A percentile compares a stretch with the other conserved stretches of the same genome.
phyloP scores from a whole-genome alignment of 2,329 filamentous ascomycete genomes.

The Exophiala phaeomuriformis region DNA sequence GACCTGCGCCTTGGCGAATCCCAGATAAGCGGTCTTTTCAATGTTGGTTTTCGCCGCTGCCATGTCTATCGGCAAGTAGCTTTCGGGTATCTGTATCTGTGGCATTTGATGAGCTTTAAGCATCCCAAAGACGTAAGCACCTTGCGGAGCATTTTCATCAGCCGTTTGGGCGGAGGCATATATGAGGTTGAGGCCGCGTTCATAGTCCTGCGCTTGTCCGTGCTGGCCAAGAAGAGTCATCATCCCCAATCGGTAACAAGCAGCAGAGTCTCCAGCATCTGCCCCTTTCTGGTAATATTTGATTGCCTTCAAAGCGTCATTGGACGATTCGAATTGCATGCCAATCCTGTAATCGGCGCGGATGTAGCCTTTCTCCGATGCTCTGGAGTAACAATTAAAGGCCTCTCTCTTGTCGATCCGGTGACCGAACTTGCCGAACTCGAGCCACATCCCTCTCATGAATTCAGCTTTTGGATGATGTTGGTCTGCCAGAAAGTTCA shows the following conservation, averaged over 20 bases:
- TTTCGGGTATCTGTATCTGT: constrained; percentile 75
- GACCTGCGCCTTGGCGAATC: constrained; percentile 90
- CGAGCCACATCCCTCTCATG: constrained; percentile 91
- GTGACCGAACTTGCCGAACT: constrained; percentile 93
- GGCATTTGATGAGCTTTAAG: constrained; percentile 81
- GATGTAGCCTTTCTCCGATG: constrained; percentile 71
- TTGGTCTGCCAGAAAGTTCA: constrained; percentile 82
- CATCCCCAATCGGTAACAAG: constrained; percentile 86
- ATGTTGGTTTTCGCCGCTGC: constrained; percentile 75
- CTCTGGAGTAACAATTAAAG: constrained; percentile 74
- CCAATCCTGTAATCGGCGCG: constrained; percentile 94
- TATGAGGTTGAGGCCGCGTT: constrained; percentile 72
- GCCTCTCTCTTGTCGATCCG: constrained; percentile 91
- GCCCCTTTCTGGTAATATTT: constrained; percentile 83
- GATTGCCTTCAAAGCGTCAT: constrained; percentile 84
- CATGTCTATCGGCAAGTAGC: constrained; percentile 63
- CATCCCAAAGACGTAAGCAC: constrained; percentile 93
- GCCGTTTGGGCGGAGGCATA: constrained; percentile 73
- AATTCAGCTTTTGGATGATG: constrained; percentile 90
- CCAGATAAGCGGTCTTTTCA: constrained; percentile 91
- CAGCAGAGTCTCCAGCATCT: constrained; percentile 75
- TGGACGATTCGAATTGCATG: constrained; percentile 95
- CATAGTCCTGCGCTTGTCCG: constrained; percentile 75
- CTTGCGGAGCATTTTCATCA: constrained; percentile 94
- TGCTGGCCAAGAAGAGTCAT: constrained; percentile 94